Evolutionary conservation across 495 filamentous ascomycete genomes (phyloP).

Genomic region (Bryoglossum gracile): DNA sequence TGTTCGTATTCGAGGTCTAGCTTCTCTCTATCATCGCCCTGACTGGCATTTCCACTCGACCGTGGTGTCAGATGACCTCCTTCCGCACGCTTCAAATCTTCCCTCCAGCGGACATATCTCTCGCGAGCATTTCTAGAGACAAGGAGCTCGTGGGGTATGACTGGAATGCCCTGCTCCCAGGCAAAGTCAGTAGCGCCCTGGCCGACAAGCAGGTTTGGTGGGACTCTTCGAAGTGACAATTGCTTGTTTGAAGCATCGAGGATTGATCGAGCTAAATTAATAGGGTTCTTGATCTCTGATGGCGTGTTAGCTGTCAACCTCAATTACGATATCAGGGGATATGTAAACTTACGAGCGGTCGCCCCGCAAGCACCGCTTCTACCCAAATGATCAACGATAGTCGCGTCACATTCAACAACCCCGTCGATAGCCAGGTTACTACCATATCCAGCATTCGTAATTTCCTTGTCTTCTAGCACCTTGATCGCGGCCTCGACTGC

Average conservation of each 20-base stretch:
- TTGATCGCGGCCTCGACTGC: slow-evolving; percentile 90
- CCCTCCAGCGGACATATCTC: slow-evolving; percentile 68
- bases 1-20: slow-evolving; percentile 22
- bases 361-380: slow-evolving; percentile 91
- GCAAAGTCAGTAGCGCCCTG: slow-evolving; percentile 81
- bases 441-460: slow-evolving; percentile 93
- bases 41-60: slow-evolving; percentile 14
- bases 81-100: slow-evolving; percentile 56
- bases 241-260: slow-evolving; percentile 65
- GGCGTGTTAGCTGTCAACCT: too few species aligned
- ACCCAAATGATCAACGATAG: slow-evolving; percentile 82
- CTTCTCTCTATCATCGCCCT: slow-evolving; percentile 11
- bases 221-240: slow-evolving; percentile 76
- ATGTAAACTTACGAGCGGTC: slow-evolving; percentile 72
- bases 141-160: slow-evolving; percentile 63
- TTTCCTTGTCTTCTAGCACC: slow-evolving; percentile 82
- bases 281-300: slow-evolving; percentile 85
- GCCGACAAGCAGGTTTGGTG: slow-evolving; percentile 85
- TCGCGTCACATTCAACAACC: slow-evolving; percentile 87
- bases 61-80: slow-evolving; percentile 15
- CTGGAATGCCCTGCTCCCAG: slow-evolving; percentile 60
- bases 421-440: slow-evolving; percentile 92
- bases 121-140: slow-evolving; percentile 67
- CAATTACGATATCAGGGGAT: too few species aligned
- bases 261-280: slow-evolving; percentile 74